These are phyloP conservation scores for Metschnikowia arizonensis DNA, from an alignment of 805 yeast species.

Conservation along the genomic window DNA sequence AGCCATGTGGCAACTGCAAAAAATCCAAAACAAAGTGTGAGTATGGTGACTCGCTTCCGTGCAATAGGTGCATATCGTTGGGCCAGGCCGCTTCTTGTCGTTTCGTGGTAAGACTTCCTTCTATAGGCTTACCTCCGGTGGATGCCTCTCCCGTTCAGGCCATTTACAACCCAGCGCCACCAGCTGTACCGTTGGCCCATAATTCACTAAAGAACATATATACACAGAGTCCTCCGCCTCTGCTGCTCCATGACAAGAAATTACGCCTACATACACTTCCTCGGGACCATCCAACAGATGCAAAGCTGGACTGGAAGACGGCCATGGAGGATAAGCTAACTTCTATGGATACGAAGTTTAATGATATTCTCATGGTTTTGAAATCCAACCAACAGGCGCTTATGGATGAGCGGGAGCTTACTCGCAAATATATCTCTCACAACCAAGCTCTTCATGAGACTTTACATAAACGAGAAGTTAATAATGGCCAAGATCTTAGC, in stretches of 20 bases:
- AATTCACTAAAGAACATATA: conserved; percentile 6
- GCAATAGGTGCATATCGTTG: conserved; percentile 52
- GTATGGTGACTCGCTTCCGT: conserved; percentile 45
- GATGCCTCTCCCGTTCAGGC: conserved; percentile 5
- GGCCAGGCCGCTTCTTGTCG: conserved; percentile 48
- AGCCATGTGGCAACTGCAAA: conserved; percentile 64
- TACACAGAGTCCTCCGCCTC: conserved; percentile 8
- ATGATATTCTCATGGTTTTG: conserved; percentile 32
- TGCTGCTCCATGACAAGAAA: not conserved
- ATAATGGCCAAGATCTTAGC: not conserved
- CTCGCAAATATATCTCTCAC: conserved; percentile 1
- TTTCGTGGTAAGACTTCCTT: conserved; percentile 52
- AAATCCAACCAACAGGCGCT: conserved; percentile 30
- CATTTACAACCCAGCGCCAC: conserved; percentile 3
- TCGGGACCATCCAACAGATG: not conserved
- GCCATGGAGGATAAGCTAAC: conserved; percentile 34
- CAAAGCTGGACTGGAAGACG: conserved; percentile 27
- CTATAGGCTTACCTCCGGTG: conserved; percentile 28
- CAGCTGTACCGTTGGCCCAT: not conserved
- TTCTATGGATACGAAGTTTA: conserved; percentile 36
- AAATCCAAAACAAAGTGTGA: conserved; percentile 60
- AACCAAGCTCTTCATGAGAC: conserved; percentile 2
- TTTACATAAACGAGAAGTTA: not conserved
- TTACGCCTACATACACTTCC: not conserved
- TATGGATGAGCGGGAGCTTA: conserved; percentile 19